phyloP scores from a whole-genome alignment of 768 basidiomycete genomes.

The Boletales sp. region DNA sequence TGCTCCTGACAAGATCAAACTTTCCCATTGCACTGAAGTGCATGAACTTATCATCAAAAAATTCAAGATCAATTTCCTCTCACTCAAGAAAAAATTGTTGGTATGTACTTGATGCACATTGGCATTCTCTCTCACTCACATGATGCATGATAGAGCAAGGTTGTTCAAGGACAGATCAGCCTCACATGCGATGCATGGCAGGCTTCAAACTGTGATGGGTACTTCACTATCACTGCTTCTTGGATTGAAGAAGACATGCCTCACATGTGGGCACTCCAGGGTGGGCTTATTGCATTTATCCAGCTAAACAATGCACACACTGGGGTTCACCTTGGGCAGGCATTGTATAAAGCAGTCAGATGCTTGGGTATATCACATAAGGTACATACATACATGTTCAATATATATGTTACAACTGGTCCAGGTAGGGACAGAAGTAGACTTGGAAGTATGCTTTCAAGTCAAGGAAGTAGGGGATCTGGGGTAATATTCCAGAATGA shows the following conservation, averaged over 20 bases:
- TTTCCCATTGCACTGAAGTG: neutral
- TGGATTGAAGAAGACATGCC: neutral
- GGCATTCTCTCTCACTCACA: neutral
- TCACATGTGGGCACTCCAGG: slow-evolving; percentile 1
- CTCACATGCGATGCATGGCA: slow-evolving; percentile 9
- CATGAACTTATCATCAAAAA: slow-evolving; percentile 1
- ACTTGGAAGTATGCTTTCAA: too few species aligned
- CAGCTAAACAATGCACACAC: slow-evolving; percentile 38
- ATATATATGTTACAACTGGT: too few species aligned
- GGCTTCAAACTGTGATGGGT: neutral
- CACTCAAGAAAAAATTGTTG: slow-evolving; percentile 1
- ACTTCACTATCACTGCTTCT: neutral
- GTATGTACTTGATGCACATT: neutral
- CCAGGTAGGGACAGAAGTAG: too few species aligned
- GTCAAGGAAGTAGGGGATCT: too few species aligned
- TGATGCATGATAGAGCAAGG: neutral
- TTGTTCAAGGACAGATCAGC: neutral
- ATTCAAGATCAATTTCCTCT: slow-evolving; percentile 3
- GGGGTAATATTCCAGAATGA: too few species aligned
- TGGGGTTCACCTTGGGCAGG: slow-evolving; percentile 35
- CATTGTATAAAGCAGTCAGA: slow-evolving; percentile 28
- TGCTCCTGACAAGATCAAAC: slow-evolving; percentile 3
- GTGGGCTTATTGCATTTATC: slow-evolving; percentile 33
- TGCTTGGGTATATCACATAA: too few species aligned
- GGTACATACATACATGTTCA: too few species aligned